phyloP scores from a whole-genome alignment of 202 grass and related monocot species.

The Digitaria exilis region DNA sequence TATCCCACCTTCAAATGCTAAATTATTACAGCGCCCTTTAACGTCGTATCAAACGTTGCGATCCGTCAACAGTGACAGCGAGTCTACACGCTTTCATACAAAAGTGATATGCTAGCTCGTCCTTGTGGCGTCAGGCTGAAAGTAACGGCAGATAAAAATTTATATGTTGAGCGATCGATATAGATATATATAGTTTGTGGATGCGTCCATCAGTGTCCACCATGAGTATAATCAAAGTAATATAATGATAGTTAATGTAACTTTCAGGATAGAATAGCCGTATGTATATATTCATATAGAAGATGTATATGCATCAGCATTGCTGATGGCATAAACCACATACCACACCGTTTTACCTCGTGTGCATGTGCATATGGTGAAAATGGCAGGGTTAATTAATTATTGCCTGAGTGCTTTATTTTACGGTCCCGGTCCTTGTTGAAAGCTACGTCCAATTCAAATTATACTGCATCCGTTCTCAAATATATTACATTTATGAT shows the following conservation, averaged over 20 bases:
- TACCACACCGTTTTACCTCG: not conserved
- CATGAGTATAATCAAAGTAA: not conserved
- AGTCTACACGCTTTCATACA: not conserved
- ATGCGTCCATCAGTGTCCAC: too few species aligned
- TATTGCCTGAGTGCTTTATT: not conserved
- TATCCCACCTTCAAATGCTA: constrained; percentile 54
- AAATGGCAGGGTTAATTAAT: not conserved
- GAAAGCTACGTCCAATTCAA: not conserved
- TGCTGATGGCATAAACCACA: constrained; percentile 11
- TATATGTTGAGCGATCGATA: not conserved
- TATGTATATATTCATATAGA: not conserved
- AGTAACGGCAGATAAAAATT: not conserved
- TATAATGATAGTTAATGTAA: not conserved
- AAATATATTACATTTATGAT: too few species aligned
- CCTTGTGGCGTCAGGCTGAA: constrained; percentile 27
- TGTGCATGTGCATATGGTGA: not conserved
- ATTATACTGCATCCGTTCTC: not conserved
- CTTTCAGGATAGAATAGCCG: constrained; percentile 22
- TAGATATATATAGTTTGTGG: too few species aligned
- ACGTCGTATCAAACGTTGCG: constrained; percentile 26
- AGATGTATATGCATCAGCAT: not conserved
- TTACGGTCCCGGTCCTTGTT: not conserved
- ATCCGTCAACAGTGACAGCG: not conserved
- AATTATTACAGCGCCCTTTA: constrained; percentile 39
- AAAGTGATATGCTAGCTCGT: not conserved